These are phyloP conservation scores for Ichthyophthirius multifiliis DNA, from an alignment of 169 alveolate species.

Conservation along the genomic window DNA sequence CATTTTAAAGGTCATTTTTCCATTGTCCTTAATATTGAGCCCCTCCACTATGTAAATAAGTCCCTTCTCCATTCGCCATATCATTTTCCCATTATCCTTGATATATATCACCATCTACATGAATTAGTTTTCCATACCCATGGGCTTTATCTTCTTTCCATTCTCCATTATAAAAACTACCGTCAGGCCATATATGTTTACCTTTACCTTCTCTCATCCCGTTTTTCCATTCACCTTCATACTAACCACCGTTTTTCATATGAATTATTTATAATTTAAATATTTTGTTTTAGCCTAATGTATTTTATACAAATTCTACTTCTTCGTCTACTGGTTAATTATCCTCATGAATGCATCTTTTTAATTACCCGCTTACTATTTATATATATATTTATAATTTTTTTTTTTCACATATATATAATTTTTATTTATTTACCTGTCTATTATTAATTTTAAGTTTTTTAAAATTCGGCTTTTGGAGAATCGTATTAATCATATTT, in stretches of 20 bases:
- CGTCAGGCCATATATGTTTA: constrained; percentile 48
- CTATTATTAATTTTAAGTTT: too few species aligned
- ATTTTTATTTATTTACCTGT: too few species aligned
- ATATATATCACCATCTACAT: constrained; percentile 92
- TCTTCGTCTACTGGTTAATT: neutral
- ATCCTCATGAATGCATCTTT: constrained; percentile 3
- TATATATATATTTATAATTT: too few species aligned
- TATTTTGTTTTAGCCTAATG: neutral
- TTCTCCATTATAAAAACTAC: constrained; percentile 44
- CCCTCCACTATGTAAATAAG: constrained; percentile 91
- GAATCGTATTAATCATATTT: too few species aligned
- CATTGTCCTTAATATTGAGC: constrained; percentile 96
- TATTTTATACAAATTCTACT: neutral
- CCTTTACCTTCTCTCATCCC: constrained; percentile 63
- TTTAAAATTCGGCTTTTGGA: too few species aligned
- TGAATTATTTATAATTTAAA: neutral
- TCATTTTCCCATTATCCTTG: constrained; percentile 93
- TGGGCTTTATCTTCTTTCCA: constrained; percentile 43
- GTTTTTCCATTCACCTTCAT: constrained; percentile 93
- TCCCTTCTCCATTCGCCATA: constrained; percentile 92
- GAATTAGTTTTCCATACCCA: constrained; percentile 69
- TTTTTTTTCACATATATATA: too few species aligned
- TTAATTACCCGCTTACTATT: neutral
- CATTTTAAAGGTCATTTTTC: constrained; percentile 94
- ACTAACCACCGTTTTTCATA: constrained; percentile 87